Conservation (phyloP, 75 land plant species). For the Adiantum capillusveneris region DNA sequence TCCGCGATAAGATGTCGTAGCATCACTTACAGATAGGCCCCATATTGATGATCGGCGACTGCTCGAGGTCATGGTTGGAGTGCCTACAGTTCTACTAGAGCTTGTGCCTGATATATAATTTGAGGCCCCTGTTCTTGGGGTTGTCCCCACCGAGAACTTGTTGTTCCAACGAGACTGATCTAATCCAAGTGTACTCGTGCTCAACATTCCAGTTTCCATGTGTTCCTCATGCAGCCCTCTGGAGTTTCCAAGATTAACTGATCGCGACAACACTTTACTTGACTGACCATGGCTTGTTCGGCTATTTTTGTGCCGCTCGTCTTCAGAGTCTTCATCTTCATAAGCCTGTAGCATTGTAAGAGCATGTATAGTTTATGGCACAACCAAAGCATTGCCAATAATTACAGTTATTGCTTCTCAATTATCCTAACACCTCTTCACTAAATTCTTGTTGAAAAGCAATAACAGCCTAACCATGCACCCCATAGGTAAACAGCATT, state of each 20-base stretch:
- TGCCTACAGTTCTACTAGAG: constrained; percentile 4
- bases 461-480: no score
- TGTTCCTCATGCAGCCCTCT: not conserved
- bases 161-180: not conserved
- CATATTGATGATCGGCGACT: constrained; percentile 18
- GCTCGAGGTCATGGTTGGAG: constrained; percentile 13
- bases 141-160: not conserved
- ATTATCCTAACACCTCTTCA: no score
- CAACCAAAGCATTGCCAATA: no score
- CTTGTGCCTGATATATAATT: not conserved
- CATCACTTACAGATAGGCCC: constrained; percentile 8
- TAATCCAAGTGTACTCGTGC: not conserved
- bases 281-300: not conserved
- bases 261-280: constrained; percentile 20
- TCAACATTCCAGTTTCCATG: not conserved
- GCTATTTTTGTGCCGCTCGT: not conserved
- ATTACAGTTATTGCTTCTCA: no score
- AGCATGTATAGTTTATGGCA: no score
- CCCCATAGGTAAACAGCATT: not conserved
- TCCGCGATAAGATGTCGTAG: no score
- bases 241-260: constrained; percentile 11
- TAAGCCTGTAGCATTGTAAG: no score
- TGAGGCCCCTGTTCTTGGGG: not conserved
- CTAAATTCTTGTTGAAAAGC: no score
- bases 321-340: constrained; percentile 31